A percentile compares a stretch with the other conserved stretches of the same genome.
Conservation (phyloP, 1,284 basidiomycete genomes). For the Apiotrichum mycotoxinovorans region DNA sequence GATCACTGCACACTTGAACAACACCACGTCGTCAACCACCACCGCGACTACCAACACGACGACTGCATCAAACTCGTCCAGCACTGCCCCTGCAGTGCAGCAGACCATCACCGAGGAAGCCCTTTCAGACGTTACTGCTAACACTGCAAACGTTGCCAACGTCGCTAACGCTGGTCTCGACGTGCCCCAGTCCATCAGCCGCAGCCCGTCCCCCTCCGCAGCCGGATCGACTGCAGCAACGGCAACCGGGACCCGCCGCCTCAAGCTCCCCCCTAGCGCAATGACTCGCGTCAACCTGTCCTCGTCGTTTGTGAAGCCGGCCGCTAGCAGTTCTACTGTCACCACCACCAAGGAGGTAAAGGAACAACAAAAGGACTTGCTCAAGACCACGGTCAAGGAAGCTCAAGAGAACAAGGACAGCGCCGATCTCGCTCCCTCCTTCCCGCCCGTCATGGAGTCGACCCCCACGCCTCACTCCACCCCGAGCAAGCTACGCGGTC, state of each 20-base stretch:
- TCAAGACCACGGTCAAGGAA: neutral
- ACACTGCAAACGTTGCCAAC: slow-evolving; percentile 40
- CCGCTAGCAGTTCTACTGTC: neutral
- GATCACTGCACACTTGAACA: slow-evolving; percentile 28
- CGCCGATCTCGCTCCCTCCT: neutral
- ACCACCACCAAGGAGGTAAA: neutral
- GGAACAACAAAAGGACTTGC: too few relatives aligned
- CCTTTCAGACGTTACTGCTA: slow-evolving; percentile 49
- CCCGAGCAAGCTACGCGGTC: neutral
- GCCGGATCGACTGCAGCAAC: too few relatives aligned
- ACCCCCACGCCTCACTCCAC: neutral
- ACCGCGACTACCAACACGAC: slow-evolving; percentile 11
- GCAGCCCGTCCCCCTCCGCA: slow-evolving; percentile 49
- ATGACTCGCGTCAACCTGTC: slow-evolving; percentile 53
- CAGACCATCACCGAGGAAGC: slow-evolving; percentile 38
- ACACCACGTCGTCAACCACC: slow-evolving; percentile 8
- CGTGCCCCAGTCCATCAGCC: slow-evolving; percentile 31
- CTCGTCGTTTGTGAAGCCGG: neutral
- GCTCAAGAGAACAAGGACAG: neutral
- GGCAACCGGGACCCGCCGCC: too few relatives aligned
- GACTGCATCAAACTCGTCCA: slow-evolving; percentile 50
- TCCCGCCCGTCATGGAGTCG: neutral
- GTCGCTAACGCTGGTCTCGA: neutral
- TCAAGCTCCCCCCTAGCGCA: slow-evolving; percentile 60
- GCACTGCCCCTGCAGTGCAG: neutral